phyloP scores from a whole-genome alignment of 139 green algal genomes.

The Chlamydomonas incerta region DNA sequence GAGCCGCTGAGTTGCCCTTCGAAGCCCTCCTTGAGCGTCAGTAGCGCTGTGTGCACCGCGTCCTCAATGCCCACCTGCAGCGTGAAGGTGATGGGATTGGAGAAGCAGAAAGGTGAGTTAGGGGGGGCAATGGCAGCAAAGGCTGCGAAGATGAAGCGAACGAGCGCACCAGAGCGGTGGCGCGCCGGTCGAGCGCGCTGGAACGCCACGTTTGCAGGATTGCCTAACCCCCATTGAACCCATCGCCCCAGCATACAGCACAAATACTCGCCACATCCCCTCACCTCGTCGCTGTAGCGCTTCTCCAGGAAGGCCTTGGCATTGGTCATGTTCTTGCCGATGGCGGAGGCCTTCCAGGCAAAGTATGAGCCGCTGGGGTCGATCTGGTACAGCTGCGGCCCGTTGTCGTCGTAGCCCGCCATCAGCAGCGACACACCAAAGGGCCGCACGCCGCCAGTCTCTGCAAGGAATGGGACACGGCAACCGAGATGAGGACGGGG shows the following conservation, averaged over 20 bases:
- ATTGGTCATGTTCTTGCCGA: constrained; percentile 97
- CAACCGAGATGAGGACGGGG: too few relatives aligned
- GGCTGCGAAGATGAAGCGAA: too few relatives aligned
- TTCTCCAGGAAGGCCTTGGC: constrained; percentile 94
- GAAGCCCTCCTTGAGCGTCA: constrained; percentile 99
- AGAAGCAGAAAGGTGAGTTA: too few relatives aligned
- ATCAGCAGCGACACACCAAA: constrained; percentile 98
- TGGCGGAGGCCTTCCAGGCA: constrained; percentile 94
- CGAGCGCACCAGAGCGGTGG: too few relatives aligned
- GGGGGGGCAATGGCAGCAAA: too few relatives aligned
- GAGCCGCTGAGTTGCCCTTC: constrained; percentile 78
- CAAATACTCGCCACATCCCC: constrained; percentile 44
- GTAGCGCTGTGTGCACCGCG: constrained; percentile 96
- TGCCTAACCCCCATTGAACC: too few relatives aligned
- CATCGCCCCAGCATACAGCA: constrained; percentile 59
- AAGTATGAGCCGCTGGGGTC: constrained; percentile 98
- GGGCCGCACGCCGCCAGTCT: constrained; percentile 94
- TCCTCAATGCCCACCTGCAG: constrained; percentile 97
- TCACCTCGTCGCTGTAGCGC: constrained; percentile 95
- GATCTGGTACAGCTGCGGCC: constrained; percentile 98
- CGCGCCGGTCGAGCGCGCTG: too few relatives aligned
- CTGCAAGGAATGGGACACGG: too few relatives aligned
- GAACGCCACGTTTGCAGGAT: too few relatives aligned
- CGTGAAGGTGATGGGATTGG: too few relatives aligned
- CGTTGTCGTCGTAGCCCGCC: constrained; percentile 94